Evolutionary conservation across 208 protist genomes (phyloP).

Genomic region (Leishmania tropica): DNA sequence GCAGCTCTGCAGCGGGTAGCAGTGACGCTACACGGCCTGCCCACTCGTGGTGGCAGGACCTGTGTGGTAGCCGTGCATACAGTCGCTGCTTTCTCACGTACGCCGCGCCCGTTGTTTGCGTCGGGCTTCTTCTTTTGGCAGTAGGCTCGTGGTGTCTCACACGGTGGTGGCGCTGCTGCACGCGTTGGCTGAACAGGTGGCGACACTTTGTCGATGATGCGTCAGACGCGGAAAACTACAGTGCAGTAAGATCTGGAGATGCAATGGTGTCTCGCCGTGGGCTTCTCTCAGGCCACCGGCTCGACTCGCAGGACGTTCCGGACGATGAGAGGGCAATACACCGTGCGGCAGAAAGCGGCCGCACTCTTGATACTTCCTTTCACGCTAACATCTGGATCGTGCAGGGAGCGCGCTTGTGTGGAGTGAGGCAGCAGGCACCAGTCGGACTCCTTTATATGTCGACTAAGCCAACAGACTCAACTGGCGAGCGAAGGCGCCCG

Average conservation of each 20-base stretch:
- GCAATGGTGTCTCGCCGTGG: background rate
- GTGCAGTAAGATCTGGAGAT: background rate
- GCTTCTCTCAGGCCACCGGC: background rate
- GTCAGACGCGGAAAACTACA: background rate
- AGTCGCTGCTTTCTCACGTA: background rate
- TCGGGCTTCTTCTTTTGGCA: background rate
- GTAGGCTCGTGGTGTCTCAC: background rate
- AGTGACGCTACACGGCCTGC: background rate
- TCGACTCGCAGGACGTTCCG: background rate
- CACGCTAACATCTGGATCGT: background rate
- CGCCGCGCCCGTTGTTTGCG: background rate
- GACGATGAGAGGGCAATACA: background rate
- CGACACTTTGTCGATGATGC: background rate
- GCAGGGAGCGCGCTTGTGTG: constrained; percentile 8
- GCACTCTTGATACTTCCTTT: background rate
- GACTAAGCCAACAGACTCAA: background rate
- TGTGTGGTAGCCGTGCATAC: background rate
- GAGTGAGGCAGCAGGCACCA: constrained; percentile 1
- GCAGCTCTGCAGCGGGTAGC: background rate
- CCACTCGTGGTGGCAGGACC: background rate
- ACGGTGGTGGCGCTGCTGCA: constrained; percentile 4
- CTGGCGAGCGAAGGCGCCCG: background rate
- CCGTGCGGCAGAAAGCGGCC: background rate
- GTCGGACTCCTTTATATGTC: background rate
- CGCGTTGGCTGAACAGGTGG: background rate